Percentiles rank a stretch among this genome's conserved stretches.
Evolutionary conservation across 345 rosid genomes (phyloP).

Genomic region (Hypericum perforatum): DNA sequence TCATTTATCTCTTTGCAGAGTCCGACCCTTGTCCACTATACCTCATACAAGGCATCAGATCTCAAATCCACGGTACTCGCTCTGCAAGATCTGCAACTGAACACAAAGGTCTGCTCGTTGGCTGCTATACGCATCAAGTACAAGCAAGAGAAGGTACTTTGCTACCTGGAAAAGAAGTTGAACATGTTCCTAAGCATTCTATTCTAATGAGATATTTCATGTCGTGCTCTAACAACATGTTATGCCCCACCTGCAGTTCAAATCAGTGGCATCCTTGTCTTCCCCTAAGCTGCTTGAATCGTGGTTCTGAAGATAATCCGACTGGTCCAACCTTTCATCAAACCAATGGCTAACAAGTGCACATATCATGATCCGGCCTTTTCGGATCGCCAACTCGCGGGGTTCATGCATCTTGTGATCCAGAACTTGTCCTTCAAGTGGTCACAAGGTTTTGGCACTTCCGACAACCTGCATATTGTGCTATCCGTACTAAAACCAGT

Average conservation of each 20-base stretch:
- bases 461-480: slow-evolving; percentile 1
- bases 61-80: slow-evolving; percentile 44
- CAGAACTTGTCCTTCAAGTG: slow-evolving; percentile 6
- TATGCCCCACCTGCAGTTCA: slow-evolving; percentile 37
- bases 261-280: slow-evolving; percentile 57
- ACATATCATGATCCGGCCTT: slow-evolving; percentile 9
- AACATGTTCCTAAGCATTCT: background rate
- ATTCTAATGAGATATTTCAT: background rate
- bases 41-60: slow-evolving; percentile 53
- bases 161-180: background rate
- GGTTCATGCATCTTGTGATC: background rate
- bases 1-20: slow-evolving; percentile 29
- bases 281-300: slow-evolving; percentile 51
- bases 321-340: slow-evolving; percentile 14
- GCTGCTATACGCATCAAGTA: slow-evolving; percentile 65
- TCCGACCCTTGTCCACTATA: slow-evolving; percentile 69
- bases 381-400: background rate
- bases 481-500: too few relatives aligned
- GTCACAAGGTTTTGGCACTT: slow-evolving; percentile 20
- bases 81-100: slow-evolving; percentile 59
- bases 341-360: slow-evolving; percentile 20
- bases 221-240: background rate
- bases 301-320: slow-evolving; percentile 37
- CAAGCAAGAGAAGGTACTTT: slow-evolving; percentile 51
- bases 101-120: slow-evolving; percentile 52